Conservation (phyloP, 352 stramenopile genomes). For the Blastocystis sp. region DNA sequence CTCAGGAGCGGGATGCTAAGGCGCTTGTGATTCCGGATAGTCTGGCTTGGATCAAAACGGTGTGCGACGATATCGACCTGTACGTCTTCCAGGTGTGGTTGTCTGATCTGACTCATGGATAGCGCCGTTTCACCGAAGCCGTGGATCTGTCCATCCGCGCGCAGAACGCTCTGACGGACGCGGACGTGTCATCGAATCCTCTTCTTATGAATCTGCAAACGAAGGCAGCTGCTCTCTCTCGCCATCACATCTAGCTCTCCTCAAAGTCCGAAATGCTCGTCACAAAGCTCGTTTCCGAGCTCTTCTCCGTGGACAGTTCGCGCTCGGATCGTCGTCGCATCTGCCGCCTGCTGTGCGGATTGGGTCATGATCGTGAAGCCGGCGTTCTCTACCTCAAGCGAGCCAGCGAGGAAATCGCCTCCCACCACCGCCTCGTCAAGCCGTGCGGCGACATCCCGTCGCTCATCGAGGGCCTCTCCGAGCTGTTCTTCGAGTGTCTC, state of each 20-base stretch:
- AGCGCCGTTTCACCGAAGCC: constrained; percentile 55
- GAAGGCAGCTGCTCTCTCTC: background rate
- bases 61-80: constrained; percentile 70
- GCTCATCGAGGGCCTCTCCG: constrained; percentile 22
- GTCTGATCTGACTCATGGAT: background rate
- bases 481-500: constrained; percentile 68
- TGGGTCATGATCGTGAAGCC: constrained; percentile 19
- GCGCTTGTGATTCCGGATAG: constrained; percentile 47
- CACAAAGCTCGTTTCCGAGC: constrained; percentile 34
- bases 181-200: constrained; percentile 40
- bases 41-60: constrained; percentile 66
- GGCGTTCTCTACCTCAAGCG: constrained; percentile 45
- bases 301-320: constrained; percentile 20
- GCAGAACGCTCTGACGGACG: constrained; percentile 21
- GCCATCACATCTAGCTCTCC: constrained; percentile 4
- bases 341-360: constrained; percentile 37
- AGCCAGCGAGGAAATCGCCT: constrained; percentile 30
- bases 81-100: constrained; percentile 49
- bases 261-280: constrained; percentile 37
- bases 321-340: constrained; percentile 60
- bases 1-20: background rate
- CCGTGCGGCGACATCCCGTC: constrained; percentile 57
- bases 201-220: constrained; percentile 27
- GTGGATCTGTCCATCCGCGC: constrained; percentile 62
- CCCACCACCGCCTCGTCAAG: constrained; percentile 48